Evolutionary conservation across 2,329 filamentous ascomycete species (phyloP), one percentile per base, ranked within the genome.

Genomic region (Diaporthe capsici): DNA sequence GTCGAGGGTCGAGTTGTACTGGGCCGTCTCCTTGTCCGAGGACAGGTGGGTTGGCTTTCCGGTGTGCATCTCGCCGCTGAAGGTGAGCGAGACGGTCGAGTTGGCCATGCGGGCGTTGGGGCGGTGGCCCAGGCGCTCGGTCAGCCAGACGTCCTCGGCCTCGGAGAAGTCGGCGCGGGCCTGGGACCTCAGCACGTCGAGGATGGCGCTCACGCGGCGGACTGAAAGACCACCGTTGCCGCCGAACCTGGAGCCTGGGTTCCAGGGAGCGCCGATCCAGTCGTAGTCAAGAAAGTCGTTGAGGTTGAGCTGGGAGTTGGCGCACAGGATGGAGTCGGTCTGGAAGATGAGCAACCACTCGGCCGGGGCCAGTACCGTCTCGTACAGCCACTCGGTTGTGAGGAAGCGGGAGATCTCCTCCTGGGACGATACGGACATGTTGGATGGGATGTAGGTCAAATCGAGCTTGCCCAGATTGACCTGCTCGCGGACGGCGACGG

Each of bases 141-240:
- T 86, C 75, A 90, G 88, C 90, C 90, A 91, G 75, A 89, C 85
- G 73, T 90, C 89, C 79, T 91, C 90, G 53, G 89, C 83, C 51
- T 87, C 84, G 15, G 86, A 86, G 79, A 89, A 81, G 81, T 89
- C 88, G 78, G 84, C 84, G n/a, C 89, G 85, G 28, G 82, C 82
- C 77, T 91, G 88, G 77, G 88, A 88, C 44, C 80, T 79, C 17
- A 91, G 83, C 3, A 90, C 82, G 28, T 84, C 84, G 9, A 83
- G 82, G 71, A 91, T 88, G n/a, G 86, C 83, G 1, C 87, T 89
- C 1, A 91, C 84, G 42, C 88, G 86, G 61, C 89, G 87, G 6
- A 91, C 82, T 0, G 89, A 90, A 12, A 91, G 83, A 3, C 90
- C 89, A 10, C 89, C 89, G 76, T 89, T 89, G 39, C 88, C 88